Evolutionary conservation across 306 rosid genomes (phyloP), one percentile per base, ranked within the genome.

Genomic region (Inga laurina): DNA sequence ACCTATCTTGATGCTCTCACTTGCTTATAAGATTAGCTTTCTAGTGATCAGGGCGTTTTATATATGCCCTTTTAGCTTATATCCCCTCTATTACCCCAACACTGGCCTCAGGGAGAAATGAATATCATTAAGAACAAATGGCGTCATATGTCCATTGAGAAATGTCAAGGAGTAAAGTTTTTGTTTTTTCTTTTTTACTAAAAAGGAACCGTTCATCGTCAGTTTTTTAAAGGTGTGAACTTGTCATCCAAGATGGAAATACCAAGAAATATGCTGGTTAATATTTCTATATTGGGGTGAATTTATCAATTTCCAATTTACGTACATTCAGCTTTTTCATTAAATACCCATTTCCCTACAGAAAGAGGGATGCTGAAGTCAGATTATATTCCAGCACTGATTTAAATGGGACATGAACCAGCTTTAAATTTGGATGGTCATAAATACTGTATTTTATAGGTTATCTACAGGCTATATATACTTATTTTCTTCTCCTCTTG

Each of bases 361-460:
- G 14, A 49, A 80, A 76, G 82, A 83, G 72, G 84, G 73, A 37
- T 27, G 21, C 70, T 72, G 82, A 62, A 41, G 27, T 61, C 30
- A 77, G 75, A 81, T 81, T 84, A 27, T 72, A 75, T 73, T 74
- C 61, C 72, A 74, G 76, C 80, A 84, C 88, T 71, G 70, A 82
- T 75, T 82, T 79, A 87, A 84, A 82, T 79, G 84, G 67, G 82
- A 82, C 82, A 82, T 84, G 74, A 81, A 78, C 76, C 65, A 7
- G 56, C 78, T 72, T 80, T 39, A 6, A 39, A 39, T 39, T 39
- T 77, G 52, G 62, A 56, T 80, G 56, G 54, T 77, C 66, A 73
- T 81, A 74, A 78, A 86, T 81, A 66, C 67, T 49, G 62, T 73
- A 83, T 81, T 81, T 66, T 73, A 73, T 77, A 81, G 35, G 78